Conservation (phyloP, 805 yeast genomes). For the Kluyveromyces aestuarii region DNA sequence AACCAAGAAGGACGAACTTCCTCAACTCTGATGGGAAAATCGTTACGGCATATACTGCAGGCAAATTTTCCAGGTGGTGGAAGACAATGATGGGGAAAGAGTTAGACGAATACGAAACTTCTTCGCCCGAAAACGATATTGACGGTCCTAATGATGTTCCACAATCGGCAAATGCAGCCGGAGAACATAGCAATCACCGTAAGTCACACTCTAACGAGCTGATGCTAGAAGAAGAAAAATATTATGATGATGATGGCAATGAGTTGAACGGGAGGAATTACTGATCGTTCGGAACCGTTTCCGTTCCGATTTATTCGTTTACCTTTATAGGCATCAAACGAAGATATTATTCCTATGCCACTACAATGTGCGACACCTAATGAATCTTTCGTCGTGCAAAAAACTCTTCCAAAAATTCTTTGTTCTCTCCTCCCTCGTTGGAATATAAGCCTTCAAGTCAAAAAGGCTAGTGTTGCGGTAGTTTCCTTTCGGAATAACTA, state of each 20-base stretch:
- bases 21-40: constrained; percentile 31
- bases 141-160: constrained; percentile 1
- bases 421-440: too few relatives aligned
- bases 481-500: too few relatives aligned
- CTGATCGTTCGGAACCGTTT: constrained; percentile 1
- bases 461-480: too few relatives aligned
- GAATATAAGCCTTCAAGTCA: too few relatives aligned
- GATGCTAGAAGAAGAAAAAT: constrained; percentile 16
- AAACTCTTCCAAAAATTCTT: too few relatives aligned
- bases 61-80: constrained; percentile 25
- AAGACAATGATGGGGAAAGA: constrained; percentile 22
- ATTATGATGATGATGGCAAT: constrained; percentile 17
- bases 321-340: too few relatives aligned
- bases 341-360: too few relatives aligned
- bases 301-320: too few relatives aligned
- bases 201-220: constrained; percentile 13
- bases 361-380: too few relatives aligned
- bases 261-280: constrained; percentile 18
- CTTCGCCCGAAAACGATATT: constrained; percentile 17
- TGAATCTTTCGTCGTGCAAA: too few relatives aligned
- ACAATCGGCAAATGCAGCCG: constrained; percentile 1
- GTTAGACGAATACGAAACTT: constrained; percentile 18
- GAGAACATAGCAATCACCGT: constrained; percentile 3
- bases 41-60: constrained; percentile 27
- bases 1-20: constrained; percentile 24